Evolutionary conservation across 768 basidiomycete genomes (phyloP), one percentile per base, ranked within the genome.

Genomic region (Rhizopogon vinicolor): DNA sequence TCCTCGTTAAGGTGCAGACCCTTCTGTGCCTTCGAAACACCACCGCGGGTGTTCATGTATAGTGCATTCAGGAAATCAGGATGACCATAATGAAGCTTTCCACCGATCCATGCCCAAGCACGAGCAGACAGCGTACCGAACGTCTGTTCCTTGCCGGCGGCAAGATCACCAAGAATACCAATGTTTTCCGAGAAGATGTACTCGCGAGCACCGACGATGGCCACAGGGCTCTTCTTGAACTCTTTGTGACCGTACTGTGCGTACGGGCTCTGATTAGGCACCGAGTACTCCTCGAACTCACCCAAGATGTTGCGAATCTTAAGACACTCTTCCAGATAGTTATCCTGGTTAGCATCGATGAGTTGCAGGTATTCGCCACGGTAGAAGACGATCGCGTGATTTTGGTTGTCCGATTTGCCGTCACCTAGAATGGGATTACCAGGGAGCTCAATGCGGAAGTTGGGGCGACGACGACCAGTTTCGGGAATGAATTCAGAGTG

Each of bases 101-200:
- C 97, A 40, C 96, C 96, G 59, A 98, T 91, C 90, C 93, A 98
- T 1, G 96, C 91, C 78, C 96, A 86, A 1, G 91, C 87, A 48
- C 97, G 86, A 12, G 95, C 96, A n/a, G 93, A 84, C 59, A 99
- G 84, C 1, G 97, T 98, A 68, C 97, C 97, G 71, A 99, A 99
- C 40, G 97, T 99, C 72, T 98, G 97, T 73, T 99, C 97, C 78
- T 99, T 98, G 16, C 97, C 95, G 58, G 97, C 97, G 41, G 97
- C 97, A 44, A 99, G 82, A 73, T 99, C 97, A 64, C 97, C 97
- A 45, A 99, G 80, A 63, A 98, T 96, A 79, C 97, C 97, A 60
- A 98, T 98, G 68, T 98, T 98, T 77, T 99, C 97, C 51, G 97
- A 98, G 76, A 99, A 99, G 69, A 99, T 98, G 73, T 99, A 99